Conservation (phyloP, 2,329 filamentous ascomycete species). For the Colletotrichum graminicola region DNA sequence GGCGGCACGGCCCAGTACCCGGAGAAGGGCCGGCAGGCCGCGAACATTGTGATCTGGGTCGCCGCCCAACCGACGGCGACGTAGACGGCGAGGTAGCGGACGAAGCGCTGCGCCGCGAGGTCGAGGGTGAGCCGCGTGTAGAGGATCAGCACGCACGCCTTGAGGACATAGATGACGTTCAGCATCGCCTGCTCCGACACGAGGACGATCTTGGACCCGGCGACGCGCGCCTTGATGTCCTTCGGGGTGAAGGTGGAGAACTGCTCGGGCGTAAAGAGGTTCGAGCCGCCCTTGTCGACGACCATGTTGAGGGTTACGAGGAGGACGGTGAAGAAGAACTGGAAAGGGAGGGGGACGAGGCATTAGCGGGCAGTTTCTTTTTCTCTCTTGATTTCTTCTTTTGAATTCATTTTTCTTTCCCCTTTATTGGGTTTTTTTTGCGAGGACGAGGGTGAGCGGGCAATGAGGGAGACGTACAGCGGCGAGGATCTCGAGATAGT, state of each 20-base stretch:
- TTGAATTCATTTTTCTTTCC: too few relatives aligned
- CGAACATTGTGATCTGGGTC: slow-evolving; percentile 60
- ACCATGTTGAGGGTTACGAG: slow-evolving; percentile 24
- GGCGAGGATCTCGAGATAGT: slow-evolving; percentile 38
- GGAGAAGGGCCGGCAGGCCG: slow-evolving; percentile 58
- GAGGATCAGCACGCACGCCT: slow-evolving; percentile 59
- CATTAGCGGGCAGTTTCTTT: not conserved
- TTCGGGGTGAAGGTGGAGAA: slow-evolving; percentile 46
- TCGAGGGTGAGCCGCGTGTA: slow-evolving; percentile 57
- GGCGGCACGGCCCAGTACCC: slow-evolving; percentile 63
- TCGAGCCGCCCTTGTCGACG: slow-evolving; percentile 43
- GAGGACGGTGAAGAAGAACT: slow-evolving; percentile 30
- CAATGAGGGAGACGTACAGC: slow-evolving; percentile 2
- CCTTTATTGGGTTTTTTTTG: too few relatives aligned
- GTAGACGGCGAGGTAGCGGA: slow-evolving; percentile 56
- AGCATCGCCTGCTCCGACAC: slow-evolving; percentile 58
- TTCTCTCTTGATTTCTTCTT: too few relatives aligned
- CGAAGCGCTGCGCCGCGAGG: slow-evolving; percentile 49
- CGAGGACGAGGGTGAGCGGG: too few relatives aligned
- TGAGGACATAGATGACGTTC: slow-evolving; percentile 49
- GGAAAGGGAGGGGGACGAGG: not conserved
- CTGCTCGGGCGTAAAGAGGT: slow-evolving; percentile 55
- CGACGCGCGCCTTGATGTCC: slow-evolving; percentile 56
- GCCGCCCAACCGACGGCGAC: slow-evolving; percentile 56
- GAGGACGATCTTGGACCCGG: slow-evolving; percentile 58